Base-by-base conservation (phyloP, 139 green algal species). In the Gonium pectorale region DNA sequence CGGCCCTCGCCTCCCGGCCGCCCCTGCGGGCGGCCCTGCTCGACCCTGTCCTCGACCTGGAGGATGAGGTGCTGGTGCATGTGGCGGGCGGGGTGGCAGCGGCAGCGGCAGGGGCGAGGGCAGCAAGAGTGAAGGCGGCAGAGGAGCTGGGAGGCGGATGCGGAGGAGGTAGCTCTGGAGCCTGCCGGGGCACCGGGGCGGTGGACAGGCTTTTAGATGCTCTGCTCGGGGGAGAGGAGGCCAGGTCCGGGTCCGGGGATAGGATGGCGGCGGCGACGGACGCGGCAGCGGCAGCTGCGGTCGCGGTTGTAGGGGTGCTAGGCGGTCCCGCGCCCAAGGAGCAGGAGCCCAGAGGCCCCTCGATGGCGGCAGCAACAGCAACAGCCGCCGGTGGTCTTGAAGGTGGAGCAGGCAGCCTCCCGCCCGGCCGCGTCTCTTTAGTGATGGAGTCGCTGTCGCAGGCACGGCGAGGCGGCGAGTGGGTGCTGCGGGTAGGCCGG, bases 371-470 rank as follows among this genome's bases (percentile, higher is more conserved):
- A 56, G 49, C 49, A 56, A 17, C 49, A 56, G 49, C 49, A 13
- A 56, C 13, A 56, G 49, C 13, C 17, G 49, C 49, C 49, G 17
- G 49, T 17, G 49, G 13, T 56, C n/a, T n/a, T n/a, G n/a, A n/a
- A n/a, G n/a, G 49, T 56, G 17, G 13, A 17, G 49, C 49, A 56
- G 49, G 49, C 17, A 17, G 13, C 49, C 49, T 26, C 13, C 49
- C 27, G 67, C 35, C 33, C 33, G 66, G 27, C 33, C 22, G 38
- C 31, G 64, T 17, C 7, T 71, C 64, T 44, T 71, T 19, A 11
- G 27, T 31, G 68, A 24, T 77, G 43, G 68, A 77, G 26, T 77
- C 68, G 27, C 68, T 77, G 68, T n/a, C 43, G 22, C 68, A 77
- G 29, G n/a, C 3, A 29, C 68, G 68, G 43, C 68, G 60, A 29